Conservation (phyloP, 164 flowering plant genomes). For the Piper betle region DNA sequence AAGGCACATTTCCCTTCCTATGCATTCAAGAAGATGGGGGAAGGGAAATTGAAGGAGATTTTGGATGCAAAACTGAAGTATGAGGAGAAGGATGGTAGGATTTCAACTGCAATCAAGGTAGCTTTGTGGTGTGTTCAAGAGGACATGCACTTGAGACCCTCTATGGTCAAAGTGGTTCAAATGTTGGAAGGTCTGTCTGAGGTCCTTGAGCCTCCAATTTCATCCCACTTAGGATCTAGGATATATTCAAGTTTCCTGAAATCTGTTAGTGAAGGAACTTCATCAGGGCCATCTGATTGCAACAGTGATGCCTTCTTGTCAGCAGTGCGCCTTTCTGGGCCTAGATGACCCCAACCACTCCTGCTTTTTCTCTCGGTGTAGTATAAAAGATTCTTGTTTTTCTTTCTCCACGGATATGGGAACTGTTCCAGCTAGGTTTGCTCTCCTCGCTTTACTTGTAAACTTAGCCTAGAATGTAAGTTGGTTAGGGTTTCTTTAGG, state of each 20-base stretch:
- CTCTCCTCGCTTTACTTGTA: too few relatives aligned
- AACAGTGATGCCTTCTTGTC: constrained; percentile 29
- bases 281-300: constrained; percentile 22
- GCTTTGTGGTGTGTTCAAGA: constrained; percentile 61
- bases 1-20: constrained; percentile 43
- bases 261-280: constrained; percentile 25
- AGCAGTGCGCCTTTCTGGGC: constrained; percentile 36
- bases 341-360: constrained; percentile 18
- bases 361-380: too few relatives aligned
- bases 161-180: constrained; percentile 56
- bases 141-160: constrained; percentile 37
- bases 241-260: constrained; percentile 21
- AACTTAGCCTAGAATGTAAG: too few relatives aligned
- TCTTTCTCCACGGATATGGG: too few relatives aligned
- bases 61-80: constrained; percentile 24
- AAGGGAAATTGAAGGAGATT: constrained; percentile 30
- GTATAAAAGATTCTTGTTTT: too few relatives aligned
- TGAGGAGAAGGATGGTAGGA: constrained; percentile 23
- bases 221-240: constrained; percentile 21
- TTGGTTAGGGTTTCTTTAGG: too few relatives aligned
- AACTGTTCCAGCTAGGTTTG: too few relatives aligned
- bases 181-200: constrained; percentile 47
- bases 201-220: constrained; percentile 37
- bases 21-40: constrained; percentile 49
- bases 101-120: constrained; percentile 28